Percentiles rank a stretch among this genome's conserved stretches.
Evolutionary conservation across 257 asterid genomes (phyloP).

Genomic region (Nicotiana undulata): DNA sequence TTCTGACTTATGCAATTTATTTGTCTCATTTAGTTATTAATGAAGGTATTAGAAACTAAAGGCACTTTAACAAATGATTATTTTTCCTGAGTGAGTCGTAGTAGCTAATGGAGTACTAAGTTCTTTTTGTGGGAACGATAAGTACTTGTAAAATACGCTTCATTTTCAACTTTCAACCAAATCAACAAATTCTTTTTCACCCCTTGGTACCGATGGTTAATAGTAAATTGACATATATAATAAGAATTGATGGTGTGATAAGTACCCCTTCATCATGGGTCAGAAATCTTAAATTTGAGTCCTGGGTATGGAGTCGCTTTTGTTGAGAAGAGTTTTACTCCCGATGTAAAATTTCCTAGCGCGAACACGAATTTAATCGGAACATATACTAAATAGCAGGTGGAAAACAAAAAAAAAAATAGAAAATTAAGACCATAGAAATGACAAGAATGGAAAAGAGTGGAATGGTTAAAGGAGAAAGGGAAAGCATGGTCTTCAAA

Average conservation of each 20-base stretch:
- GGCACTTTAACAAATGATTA: neutral
- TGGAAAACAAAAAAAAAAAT: accelerated
- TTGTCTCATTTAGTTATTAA: neutral
- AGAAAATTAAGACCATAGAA: neutral
- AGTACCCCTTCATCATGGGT: accelerated
- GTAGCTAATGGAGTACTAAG: neutral
- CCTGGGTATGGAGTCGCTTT: accelerated
- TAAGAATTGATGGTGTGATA: accelerated
- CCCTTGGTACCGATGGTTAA: neutral
- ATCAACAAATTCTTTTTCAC: neutral
- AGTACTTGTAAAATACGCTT: neutral
- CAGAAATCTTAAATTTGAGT: no score
- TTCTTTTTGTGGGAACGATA: neutral
- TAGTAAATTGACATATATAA: neutral
- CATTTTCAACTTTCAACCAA: neutral
- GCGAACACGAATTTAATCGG: no score
- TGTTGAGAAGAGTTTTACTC: no score
- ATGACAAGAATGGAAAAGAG: conserved; percentile 29
- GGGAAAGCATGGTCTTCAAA: conserved; percentile 31
- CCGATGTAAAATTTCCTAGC: no score
- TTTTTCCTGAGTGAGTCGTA: neutral
- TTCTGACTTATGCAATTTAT: neutral
- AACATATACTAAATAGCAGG: accelerated
- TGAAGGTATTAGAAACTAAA: neutral
- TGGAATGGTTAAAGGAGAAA: conserved; percentile 11